Conservation (phyloP, 495 filamentous ascomycete genomes). For the Tetracladium setigerum region DNA sequence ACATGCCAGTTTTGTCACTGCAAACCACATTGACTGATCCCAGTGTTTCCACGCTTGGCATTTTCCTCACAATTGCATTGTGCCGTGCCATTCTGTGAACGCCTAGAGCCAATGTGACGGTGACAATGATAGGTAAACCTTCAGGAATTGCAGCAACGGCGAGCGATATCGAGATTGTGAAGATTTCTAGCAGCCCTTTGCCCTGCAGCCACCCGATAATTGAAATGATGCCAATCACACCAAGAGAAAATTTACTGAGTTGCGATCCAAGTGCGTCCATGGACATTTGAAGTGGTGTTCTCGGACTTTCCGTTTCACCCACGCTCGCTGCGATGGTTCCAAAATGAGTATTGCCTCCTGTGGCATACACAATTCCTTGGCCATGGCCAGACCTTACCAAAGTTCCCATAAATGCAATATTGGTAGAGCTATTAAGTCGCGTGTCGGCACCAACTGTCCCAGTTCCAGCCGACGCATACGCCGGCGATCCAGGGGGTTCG, state of each 20-base stretch:
- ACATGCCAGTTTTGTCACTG: constrained; percentile 84
- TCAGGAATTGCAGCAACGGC: constrained; percentile 97
- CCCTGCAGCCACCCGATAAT: constrained; percentile 83
- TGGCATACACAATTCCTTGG: constrained; percentile 91
- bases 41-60: constrained; percentile 96
- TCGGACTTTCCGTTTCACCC: constrained; percentile 86
- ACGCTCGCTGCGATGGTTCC: constrained; percentile 91
- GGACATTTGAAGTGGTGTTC: constrained; percentile 88
- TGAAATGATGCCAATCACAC: constrained; percentile 87
- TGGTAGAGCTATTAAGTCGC: constrained; percentile 39
- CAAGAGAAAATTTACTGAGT: constrained; percentile 92
- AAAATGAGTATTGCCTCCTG: constrained; percentile 88
- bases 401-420: constrained; percentile 98
- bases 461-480: constrained; percentile 51
- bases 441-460: constrained; percentile 60
- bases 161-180: constrained; percentile 94
- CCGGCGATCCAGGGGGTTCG: constrained; percentile 42
- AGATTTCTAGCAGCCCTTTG: constrained; percentile 85
- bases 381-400: constrained; percentile 94
- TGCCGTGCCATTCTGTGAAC: constrained; percentile 92
- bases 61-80: constrained; percentile 86
- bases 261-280: constrained; percentile 96
- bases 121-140: constrained; percentile 95
- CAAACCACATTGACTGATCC: constrained; percentile 97
- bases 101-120: constrained; percentile 88